A percentile compares a stretch with the other conserved stretches of the same genome.
phyloP scores from a whole-genome alignment of 1,284 basidiomycete species.

The Ustilago lituana region DNA sequence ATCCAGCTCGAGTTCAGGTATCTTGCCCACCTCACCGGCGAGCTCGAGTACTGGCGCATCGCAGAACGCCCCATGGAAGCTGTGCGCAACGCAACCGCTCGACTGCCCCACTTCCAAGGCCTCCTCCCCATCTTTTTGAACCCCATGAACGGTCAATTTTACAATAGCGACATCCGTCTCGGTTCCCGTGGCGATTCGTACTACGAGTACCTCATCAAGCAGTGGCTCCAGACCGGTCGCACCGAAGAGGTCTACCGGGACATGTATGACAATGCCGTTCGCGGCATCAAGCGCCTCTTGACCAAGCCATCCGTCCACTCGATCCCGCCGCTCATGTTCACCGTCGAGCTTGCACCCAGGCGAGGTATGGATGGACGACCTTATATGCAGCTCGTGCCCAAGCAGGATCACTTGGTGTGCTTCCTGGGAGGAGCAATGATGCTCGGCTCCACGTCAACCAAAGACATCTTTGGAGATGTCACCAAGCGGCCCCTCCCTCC shows the following conservation, averaged over 20 bases:
- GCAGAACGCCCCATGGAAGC: slow-evolving; percentile 72
- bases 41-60: slow-evolving; percentile 81
- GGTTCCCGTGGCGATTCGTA: slow-evolving; percentile 93
- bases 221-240: slow-evolving; percentile 71
- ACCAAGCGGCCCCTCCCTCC: slow-evolving; percentile 37
- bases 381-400: slow-evolving; percentile 72
- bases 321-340: slow-evolving; percentile 75
- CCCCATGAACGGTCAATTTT: slow-evolving; percentile 75
- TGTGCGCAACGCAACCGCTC: slow-evolving; percentile 34
- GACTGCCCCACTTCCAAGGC: slow-evolving; percentile 72
- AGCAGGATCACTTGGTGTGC: slow-evolving; percentile 96
- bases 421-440: slow-evolving; percentile 92
- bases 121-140: slow-evolving; percentile 84
- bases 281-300: slow-evolving; percentile 80
- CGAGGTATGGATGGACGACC: slow-evolving; percentile 6
- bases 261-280: slow-evolving; percentile 88
- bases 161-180: slow-evolving; percentile 80
- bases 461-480: slow-evolving; percentile 31
- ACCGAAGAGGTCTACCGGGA: slow-evolving; percentile 82
- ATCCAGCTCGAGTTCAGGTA: slow-evolving; percentile 76
- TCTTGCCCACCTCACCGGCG: slow-evolving; percentile 80
- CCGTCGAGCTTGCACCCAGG: slow-evolving; percentile 75
- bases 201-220: slow-evolving; percentile 83
- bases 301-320: slow-evolving; percentile 70
- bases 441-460: slow-evolving; percentile 74